Percentiles rank a stretch among this genome's conserved stretches.
Evolutionary conservation across 176 grass and related monocot genomes (phyloP).

Genomic region (Miscanthus lutarioriparius): DNA sequence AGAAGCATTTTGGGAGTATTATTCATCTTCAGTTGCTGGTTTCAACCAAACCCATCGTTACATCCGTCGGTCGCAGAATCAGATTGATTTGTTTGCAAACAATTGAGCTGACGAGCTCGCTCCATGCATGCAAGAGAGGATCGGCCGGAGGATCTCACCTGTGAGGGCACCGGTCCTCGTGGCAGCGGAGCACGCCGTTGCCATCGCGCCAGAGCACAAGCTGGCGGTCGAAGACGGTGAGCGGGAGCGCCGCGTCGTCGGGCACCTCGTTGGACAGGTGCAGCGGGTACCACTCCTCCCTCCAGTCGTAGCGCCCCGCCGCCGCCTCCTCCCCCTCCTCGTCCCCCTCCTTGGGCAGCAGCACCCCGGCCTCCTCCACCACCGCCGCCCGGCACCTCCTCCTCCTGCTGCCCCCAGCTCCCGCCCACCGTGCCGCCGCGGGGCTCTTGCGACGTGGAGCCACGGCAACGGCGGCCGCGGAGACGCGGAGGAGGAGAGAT

Average conservation of each 20-base stretch:
- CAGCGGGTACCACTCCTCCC: constrained; percentile 95
- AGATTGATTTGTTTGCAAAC: no score
- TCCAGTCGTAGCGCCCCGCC: constrained; percentile 69
- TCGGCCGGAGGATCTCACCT: constrained; percentile 34
- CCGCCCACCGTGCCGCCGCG: constrained; percentile 10
- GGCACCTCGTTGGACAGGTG: constrained; percentile 77
- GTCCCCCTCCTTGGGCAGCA: constrained; percentile 57
- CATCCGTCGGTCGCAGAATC: no score
- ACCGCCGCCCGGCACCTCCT: constrained; percentile 41
- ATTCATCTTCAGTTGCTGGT: no score
- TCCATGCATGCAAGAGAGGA: background rate
- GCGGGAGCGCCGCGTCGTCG: constrained; percentile 73
- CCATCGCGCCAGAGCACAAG: constrained; percentile 78
- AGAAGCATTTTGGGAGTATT: background rate
- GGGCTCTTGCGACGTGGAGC: constrained; percentile 4
- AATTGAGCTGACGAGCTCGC: no score
- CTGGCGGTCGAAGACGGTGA: constrained; percentile 90
- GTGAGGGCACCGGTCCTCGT: constrained; percentile 87
- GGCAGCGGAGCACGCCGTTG: constrained; percentile 71
- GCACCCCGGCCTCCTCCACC: constrained; percentile 62
- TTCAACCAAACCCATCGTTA: no score
- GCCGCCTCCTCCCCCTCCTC: constrained; percentile 37
- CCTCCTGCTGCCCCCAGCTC: background rate
- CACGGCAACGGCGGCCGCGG: background rate
- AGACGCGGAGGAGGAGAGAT: constrained; percentile 4